These are phyloP conservation scores for Phytophthora fragariaefolia DNA, from an alignment of 352 stramenopile species.

Conservation along the genomic window DNA sequence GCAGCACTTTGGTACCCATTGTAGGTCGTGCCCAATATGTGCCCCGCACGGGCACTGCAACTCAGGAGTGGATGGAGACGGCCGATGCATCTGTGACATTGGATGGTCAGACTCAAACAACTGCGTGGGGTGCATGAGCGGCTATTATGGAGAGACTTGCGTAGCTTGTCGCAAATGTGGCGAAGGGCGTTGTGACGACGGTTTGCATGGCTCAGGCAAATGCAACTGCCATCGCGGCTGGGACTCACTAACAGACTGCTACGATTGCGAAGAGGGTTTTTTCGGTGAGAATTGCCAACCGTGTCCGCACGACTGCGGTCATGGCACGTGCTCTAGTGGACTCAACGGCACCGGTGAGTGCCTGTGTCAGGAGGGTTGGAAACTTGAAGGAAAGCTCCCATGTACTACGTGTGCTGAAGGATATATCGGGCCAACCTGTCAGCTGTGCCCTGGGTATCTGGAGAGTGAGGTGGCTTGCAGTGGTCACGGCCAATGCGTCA, in stretches of 20 bases:
- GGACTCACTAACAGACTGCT: constrained; percentile 79
- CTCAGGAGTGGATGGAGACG: constrained; percentile 80
- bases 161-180: constrained; percentile 78
- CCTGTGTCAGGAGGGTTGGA: constrained; percentile 77
- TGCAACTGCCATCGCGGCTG: constrained; percentile 87
- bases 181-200: constrained; percentile 82
- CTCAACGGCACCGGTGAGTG: constrained; percentile 82
- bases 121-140: constrained; percentile 86
- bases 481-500: constrained; percentile 72
- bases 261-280: constrained; percentile 84
- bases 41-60: constrained; percentile 87
- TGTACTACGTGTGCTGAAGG: constrained; percentile 80
- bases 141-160: constrained; percentile 83
- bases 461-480: constrained; percentile 78
- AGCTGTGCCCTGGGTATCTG: constrained; percentile 74
- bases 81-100: constrained; percentile 83
- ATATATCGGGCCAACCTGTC: constrained; percentile 76
- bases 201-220: constrained; percentile 70
- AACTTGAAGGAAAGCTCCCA: constrained; percentile 60
- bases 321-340: constrained; percentile 81
- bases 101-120: constrained; percentile 91
- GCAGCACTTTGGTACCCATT: constrained; percentile 82
- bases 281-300: constrained; percentile 74
- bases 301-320: constrained; percentile 76
- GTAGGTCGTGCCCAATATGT: constrained; percentile 85